A percentile compares a stretch with the other conserved stretches of the same genome.
Conservation (phyloP, 1,284 basidiomycete species). For the Cryptococcus sp. region DNA sequence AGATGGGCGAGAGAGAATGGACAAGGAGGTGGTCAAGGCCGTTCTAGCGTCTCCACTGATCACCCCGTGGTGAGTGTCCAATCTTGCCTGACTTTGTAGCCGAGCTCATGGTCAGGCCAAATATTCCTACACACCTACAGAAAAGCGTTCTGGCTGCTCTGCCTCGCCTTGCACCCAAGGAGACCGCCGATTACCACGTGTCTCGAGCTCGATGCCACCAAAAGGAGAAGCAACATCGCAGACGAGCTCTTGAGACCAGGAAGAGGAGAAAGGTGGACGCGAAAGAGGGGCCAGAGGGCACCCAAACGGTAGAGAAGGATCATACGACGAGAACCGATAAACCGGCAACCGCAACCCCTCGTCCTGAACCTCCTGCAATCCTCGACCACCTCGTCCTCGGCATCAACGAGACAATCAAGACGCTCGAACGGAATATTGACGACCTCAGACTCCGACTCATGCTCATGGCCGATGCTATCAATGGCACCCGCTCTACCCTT, state of each 20-base stretch:
- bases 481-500: slow-evolving; percentile 9
- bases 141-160: slow-evolving; percentile 27
- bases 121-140: slow-evolving; percentile 36
- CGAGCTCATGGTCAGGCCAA: slow-evolving; percentile 27
- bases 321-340: background rate
- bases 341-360: background rate
- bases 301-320: background rate
- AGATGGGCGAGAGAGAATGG: slow-evolving; percentile 11
- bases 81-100: background rate
- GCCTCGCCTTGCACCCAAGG: slow-evolving; percentile 23
- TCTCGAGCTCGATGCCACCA: slow-evolving; percentile 31
- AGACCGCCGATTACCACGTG: slow-evolving; percentile 37
- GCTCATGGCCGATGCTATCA: slow-evolving; percentile 37
- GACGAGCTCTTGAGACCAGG: slow-evolving; percentile 3
- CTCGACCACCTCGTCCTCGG: slow-evolving; percentile 59
- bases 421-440: slow-evolving; percentile 59
- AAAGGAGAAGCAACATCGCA: slow-evolving; percentile 17
- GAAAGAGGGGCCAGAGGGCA: background rate
- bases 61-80: slow-evolving; percentile 32
- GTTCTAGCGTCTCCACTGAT: slow-evolving; percentile 37
- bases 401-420: slow-evolving; percentile 73
- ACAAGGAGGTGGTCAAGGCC: slow-evolving; percentile 30
- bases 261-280: background rate
- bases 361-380: slow-evolving; percentile 44
- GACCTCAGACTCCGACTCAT: slow-evolving; percentile 30